These are phyloP conservation scores for Lantana camara DNA, from an alignment of 257 asterid genomes.

Conservation along the genomic window DNA sequence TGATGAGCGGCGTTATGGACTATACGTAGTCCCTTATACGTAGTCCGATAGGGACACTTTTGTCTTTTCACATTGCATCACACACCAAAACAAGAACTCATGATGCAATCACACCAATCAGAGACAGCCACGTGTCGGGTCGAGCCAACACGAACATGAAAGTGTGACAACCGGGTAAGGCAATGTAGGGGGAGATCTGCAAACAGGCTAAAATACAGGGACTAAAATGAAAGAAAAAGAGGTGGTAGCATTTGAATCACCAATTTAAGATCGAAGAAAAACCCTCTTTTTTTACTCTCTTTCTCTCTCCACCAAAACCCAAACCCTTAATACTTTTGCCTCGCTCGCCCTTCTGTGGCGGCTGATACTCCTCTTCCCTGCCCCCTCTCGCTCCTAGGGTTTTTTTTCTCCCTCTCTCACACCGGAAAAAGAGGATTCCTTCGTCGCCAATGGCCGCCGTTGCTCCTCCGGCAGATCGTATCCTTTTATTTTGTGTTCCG, in stretches of 20 bases:
- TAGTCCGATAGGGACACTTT: constrained; percentile 22
- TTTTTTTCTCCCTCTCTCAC: constrained; percentile 21
- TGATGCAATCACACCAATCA: constrained; percentile 25
- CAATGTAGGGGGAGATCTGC: constrained; percentile 20
- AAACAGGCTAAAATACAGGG: constrained; percentile 38
- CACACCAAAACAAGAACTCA: background rate
- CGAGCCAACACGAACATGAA: background rate
- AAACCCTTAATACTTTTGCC: constrained; percentile 38
- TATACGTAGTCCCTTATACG: background rate
- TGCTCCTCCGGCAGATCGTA: constrained; percentile 65
- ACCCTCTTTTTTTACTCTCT: constrained; percentile 25
- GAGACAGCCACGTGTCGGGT: constrained; percentile 16
- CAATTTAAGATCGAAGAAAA: constrained; percentile 20
- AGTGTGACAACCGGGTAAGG: constrained; percentile 29
- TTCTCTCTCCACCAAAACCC: constrained; percentile 41
- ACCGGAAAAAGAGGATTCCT: background rate
- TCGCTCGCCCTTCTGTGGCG: constrained; percentile 36
- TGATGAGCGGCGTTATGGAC: background rate
- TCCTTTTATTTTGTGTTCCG: constrained; percentile 45
- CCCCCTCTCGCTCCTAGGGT: constrained; percentile 23
- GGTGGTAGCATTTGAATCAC: constrained; percentile 44
- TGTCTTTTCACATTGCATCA: constrained; percentile 18
- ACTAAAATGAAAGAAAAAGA: constrained; percentile 22
- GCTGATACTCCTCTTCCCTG: constrained; percentile 31
- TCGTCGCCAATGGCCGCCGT: constrained; percentile 52